A percentile compares a stretch with the other conserved stretches of the same genome.
Evolutionary conservation across 768 basidiomycete species (phyloP).

Genomic region (Boletus eberwhitei): DNA sequence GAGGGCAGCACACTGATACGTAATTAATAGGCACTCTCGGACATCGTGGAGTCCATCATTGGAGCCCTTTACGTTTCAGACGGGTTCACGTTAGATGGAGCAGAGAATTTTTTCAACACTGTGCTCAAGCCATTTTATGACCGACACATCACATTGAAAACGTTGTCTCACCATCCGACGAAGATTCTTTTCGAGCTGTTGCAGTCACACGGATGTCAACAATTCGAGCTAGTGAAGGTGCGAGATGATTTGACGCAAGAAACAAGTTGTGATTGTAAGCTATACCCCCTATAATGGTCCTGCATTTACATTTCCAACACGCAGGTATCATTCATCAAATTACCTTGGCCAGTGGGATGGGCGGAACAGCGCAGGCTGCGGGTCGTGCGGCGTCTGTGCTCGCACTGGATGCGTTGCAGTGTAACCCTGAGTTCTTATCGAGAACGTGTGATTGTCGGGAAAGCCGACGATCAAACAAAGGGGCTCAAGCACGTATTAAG

Average conservation of each 20-base stretch:
- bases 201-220: constrained; percentile 68
- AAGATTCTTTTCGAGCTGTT: constrained; percentile 71
- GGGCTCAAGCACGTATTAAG: constrained; percentile 37
- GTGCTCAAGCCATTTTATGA: constrained; percentile 78
- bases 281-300: constrained; percentile 2
- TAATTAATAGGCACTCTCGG: constrained; percentile 61
- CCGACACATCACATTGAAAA: constrained; percentile 67
- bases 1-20: constrained; percentile 2
- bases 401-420: constrained; percentile 69
- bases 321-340: constrained; percentile 69
- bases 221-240: constrained; percentile 59
- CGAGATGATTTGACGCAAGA: constrained; percentile 32
- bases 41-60: constrained; percentile 75
- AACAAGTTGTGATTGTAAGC: constrained; percentile 53
- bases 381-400: constrained; percentile 57
- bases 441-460: constrained; percentile 66
- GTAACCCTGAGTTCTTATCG: constrained; percentile 58
- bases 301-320: constrained; percentile 14
- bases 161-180: constrained; percentile 73
- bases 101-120: constrained; percentile 61
- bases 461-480: constrained; percentile 33
- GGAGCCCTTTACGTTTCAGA: constrained; percentile 81
- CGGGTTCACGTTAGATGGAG: constrained; percentile 57
- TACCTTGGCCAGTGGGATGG: constrained; percentile 56
- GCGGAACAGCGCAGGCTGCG: constrained; percentile 49